Conservation (phyloP, 2,329 filamentous ascomycete species). For the Gyromitra esculenta region DNA sequence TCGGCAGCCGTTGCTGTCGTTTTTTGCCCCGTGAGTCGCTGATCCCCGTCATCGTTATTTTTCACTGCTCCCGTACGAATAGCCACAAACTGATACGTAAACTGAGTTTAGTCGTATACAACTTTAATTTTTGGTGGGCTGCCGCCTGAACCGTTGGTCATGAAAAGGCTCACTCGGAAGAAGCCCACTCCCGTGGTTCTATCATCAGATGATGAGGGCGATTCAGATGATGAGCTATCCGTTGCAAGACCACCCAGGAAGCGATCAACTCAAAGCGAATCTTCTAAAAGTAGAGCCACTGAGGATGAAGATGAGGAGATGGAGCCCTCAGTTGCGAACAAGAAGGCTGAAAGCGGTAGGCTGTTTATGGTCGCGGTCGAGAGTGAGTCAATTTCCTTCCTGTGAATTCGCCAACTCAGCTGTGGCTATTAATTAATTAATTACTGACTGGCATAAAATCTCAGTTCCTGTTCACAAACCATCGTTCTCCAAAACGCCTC, state of each 20-base stretch:
- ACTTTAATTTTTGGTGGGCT: not conserved
- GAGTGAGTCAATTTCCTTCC: slow-evolving; percentile 27
- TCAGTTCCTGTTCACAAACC: slow-evolving; percentile 28
- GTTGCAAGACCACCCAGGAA: slow-evolving; percentile 17
- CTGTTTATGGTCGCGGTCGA: slow-evolving; percentile 55
- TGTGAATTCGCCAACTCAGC: not conserved
- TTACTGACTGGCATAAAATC: not conserved
- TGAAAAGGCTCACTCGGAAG: slow-evolving; percentile 19
- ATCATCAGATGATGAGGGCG: slow-evolving; percentile 18
- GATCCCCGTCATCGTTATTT: not conserved
- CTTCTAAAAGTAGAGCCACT: not conserved
- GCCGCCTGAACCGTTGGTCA: not conserved
- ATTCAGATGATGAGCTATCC: slow-evolving; percentile 10
- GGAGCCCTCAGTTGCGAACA: slow-evolving; percentile 32
- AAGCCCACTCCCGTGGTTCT: not conserved
- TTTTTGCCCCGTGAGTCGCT: not conserved
- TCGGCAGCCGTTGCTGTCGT: not conserved
- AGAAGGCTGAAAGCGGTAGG: slow-evolving; percentile 1
- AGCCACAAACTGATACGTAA: not conserved
- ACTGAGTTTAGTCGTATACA: not conserved
- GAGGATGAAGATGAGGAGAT: slow-evolving; percentile 28
- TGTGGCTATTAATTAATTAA: not conserved
- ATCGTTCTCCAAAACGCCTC: slow-evolving; percentile 39
- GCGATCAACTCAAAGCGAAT: slow-evolving; percentile 24
- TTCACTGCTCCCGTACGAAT: not conserved